Evolutionary conservation across 169 alveolate genomes (phyloP).

Genomic region (Neospora caninum): DNA sequence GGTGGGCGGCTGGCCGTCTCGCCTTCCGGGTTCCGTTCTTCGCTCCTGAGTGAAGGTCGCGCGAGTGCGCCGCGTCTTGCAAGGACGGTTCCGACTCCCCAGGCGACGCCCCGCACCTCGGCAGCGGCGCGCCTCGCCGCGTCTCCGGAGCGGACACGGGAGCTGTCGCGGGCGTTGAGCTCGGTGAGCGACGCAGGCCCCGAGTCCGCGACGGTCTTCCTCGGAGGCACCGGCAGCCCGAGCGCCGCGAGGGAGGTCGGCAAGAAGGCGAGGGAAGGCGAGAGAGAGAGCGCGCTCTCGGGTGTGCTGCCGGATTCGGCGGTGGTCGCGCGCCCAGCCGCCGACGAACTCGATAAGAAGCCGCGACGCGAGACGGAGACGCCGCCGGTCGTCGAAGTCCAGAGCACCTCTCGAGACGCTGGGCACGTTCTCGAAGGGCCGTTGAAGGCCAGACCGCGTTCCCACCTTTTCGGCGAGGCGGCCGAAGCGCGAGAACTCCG

Average conservation of each 20-base stretch:
- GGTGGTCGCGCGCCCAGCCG: too few relatives aligned
- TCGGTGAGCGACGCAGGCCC: background rate
- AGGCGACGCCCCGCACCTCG: background rate
- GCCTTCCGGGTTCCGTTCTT: background rate
- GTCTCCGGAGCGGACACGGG: background rate
- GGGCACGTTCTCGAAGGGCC: too few relatives aligned
- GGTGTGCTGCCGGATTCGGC: too few relatives aligned
- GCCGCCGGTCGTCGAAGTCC: too few relatives aligned
- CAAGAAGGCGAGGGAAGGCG: background rate
- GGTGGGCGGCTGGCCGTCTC: background rate
- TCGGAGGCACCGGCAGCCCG: background rate
- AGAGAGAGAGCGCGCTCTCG: too few relatives aligned
- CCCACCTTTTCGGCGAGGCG: too few relatives aligned
- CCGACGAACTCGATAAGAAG: too few relatives aligned
- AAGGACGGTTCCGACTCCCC: background rate
- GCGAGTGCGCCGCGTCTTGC: background rate
- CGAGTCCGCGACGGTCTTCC: background rate
- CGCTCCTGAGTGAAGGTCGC: background rate
- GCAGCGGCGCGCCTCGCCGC: background rate
- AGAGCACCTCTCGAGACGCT: too few relatives aligned
- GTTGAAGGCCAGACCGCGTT: too few relatives aligned
- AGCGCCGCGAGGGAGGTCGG: background rate
- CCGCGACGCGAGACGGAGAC: too few relatives aligned
- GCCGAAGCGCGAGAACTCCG: background rate
- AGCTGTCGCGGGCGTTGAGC: background rate